Base-by-base conservation (phyloP, 345 rosid genomes). In the Moricandia arvensis region DNA sequence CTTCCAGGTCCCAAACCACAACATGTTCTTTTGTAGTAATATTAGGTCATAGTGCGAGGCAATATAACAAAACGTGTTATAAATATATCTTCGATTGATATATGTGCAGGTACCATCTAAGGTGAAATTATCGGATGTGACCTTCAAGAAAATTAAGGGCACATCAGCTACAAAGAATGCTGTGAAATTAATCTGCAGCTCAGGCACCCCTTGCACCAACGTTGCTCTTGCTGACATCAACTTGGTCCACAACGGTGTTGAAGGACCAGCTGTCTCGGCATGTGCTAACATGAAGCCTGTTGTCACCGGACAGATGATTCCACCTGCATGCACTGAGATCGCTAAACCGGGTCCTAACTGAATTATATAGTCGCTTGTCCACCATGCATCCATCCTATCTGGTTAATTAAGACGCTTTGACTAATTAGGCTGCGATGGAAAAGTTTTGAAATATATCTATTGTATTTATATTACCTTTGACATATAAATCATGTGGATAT, bases 111-210 rank as follows among this genome's bases (percentile, higher is more conserved):
- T 4, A 35, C 84, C 87, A 0, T 86, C 85, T 3, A 33, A 53
- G 4, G 86, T 86, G 24, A 85, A 79, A 63, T 51, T 89, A 11
- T 78, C 80, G 54, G 72, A 80, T 11, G 77, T 87, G 26, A 75
- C 79, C 58, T 82, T 89, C 82, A 82, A 79, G 68, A 80, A 82
- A 69, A 79, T 89, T 6, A 33, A 70, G n/a, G 90, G 95, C 5
- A 87, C 87, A n/a, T 80, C 92, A 0, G 34, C 84, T 0, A 65
- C 87, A 24, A 64, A 47, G 47, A 15, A 72, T 0, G 87, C 83
- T 0, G 85, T 86, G 51, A 86, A 72, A 59, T 64, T 89, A 7
- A 29, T 47, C 1, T 87, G 91, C 59, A 87, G 91, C 79, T 60
- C 21, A 9, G 80, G 83, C 53, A 7, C 63, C 0, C 87, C 87